Evolutionary conservation across 2,329 filamentous ascomycete species (phyloP).

Genomic region (Atkinsonella hypoxylon): DNA sequence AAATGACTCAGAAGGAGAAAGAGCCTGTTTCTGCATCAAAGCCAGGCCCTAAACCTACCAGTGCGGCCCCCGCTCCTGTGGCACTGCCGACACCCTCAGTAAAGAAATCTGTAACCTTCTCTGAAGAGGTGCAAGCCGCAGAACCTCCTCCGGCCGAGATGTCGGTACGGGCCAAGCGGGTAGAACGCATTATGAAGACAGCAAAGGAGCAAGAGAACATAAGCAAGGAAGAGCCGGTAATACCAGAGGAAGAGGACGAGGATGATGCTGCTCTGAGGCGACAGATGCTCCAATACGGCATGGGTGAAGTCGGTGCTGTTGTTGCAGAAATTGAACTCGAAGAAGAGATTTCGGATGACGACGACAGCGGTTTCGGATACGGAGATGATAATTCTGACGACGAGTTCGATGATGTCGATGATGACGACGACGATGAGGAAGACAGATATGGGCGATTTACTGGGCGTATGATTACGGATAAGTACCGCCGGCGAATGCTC

Average conservation of each 20-base stretch:
- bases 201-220: conserved; percentile 43
- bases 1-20: background rate
- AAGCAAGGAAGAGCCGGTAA: conserved; percentile 33
- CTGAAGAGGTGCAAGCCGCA: conserved; percentile 37
- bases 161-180: conserved; percentile 31
- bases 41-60: background rate
- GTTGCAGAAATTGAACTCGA: conserved; percentile 87
- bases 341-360: conserved; percentile 44
- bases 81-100: conserved; percentile 1
- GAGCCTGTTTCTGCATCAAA: background rate
- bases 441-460: conserved; percentile 68
- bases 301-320: conserved; percentile 80
- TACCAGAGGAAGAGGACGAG: conserved; percentile 61
- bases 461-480: conserved; percentile 52
- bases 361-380: conserved; percentile 42
- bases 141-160: conserved; percentile 14
- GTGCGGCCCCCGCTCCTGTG: background rate
- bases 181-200: conserved; percentile 44
- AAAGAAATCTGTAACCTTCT: conserved; percentile 52
- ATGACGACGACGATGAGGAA: conserved; percentile 57
- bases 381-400: conserved; percentile 40
- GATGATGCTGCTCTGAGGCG: conserved; percentile 72
- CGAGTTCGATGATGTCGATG: conserved; percentile 36
- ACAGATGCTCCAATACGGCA: conserved; percentile 83
- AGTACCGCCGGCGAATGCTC: conserved; percentile 72